phyloP scores from a whole-genome alignment of 345 rosid genomes.

The Brassica juncea region DNA sequence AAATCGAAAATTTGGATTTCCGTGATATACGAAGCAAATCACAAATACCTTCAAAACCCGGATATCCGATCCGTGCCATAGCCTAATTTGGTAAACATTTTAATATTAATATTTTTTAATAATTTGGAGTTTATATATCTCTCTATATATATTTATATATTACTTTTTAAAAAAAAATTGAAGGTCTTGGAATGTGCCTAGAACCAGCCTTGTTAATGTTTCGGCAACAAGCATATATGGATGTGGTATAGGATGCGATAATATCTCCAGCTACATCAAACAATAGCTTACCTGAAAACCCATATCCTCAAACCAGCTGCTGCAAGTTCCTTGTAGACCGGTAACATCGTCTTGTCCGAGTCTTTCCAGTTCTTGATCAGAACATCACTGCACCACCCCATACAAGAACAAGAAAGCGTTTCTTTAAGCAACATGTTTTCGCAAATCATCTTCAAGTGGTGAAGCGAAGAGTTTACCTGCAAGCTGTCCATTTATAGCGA shows the following conservation, averaged over 20 bases:
- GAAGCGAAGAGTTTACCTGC: conserved; percentile 56
- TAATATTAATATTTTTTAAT: no score
- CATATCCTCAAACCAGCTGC: conserved; percentile 80
- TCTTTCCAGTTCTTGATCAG: conserved; percentile 77
- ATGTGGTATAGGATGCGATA: neutral
- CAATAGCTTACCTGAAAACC: conserved; percentile 75
- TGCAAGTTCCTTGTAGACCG: conserved; percentile 70
- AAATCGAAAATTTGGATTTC: no score
- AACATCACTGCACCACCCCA: conserved; percentile 51
- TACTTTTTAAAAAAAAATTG: no score
- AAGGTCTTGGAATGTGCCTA: no score
- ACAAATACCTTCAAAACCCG: no score
- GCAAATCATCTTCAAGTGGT: neutral
- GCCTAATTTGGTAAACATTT: no score
- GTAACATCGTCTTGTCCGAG: conserved; percentile 67
- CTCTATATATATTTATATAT: no score
- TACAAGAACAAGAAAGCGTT: conserved; percentile 4
- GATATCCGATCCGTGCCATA: no score
- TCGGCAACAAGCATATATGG: neutral
- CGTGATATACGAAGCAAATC: no score
- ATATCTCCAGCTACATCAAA: neutral
- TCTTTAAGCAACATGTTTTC: neutral
- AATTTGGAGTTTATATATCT: no score
- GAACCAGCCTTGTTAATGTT: no score
- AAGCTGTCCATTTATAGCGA: conserved; percentile 87